These are phyloP conservation scores for Castanea sativa DNA, from an alignment of 306 rosid species.

Conservation along the genomic window DNA sequence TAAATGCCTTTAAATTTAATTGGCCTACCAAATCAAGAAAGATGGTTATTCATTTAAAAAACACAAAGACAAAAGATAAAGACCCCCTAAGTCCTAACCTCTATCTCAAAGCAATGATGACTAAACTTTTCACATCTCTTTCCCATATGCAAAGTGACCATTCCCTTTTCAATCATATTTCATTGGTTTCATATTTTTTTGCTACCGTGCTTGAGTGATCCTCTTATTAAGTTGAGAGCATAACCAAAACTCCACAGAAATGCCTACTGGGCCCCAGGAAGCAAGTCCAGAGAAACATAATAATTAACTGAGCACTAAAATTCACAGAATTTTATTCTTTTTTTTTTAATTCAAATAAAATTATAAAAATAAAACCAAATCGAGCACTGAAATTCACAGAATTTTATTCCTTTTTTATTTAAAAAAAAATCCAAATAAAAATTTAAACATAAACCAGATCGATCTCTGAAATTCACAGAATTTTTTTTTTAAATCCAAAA, in stretches of 20 bases:
- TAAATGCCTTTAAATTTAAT: neutral
- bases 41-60: neutral
- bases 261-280: neutral
- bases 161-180: neutral
- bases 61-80: neutral
- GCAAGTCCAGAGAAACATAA: neutral
- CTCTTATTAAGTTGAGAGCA: neutral
- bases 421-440: no score
- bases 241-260: neutral
- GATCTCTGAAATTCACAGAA: no score
- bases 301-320: neutral
- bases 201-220: neutral
- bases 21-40: neutral
- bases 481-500: no score
- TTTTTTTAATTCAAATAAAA: no score
- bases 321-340: no score
- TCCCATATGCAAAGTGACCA: neutral
- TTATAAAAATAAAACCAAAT: no score
- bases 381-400: no score
- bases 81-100: neutral
- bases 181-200: neutral
- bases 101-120: neutral
- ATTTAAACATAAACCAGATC: no score
- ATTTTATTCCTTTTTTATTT: no score
- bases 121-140: neutral